Base-by-base conservation (phyloP, 1,284 basidiomycete genomes). In the Puccinia horiana region DNA sequence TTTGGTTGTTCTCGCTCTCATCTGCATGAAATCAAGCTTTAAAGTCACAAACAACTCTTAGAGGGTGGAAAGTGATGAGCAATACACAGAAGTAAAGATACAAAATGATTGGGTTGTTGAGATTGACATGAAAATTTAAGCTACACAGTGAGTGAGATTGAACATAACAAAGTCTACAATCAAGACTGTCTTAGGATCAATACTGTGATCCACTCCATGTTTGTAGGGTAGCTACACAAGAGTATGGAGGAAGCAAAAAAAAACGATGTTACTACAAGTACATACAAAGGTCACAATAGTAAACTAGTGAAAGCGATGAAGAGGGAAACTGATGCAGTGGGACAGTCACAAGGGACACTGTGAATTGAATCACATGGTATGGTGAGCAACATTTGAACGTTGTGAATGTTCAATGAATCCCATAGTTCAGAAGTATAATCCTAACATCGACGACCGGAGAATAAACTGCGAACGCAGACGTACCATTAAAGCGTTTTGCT, bases 401-500 rank as follows among this genome's bases (percentile, higher is more conserved):
- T 26, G 4, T 58, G 56, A 44, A 32, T 47, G 6, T 69, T 69
- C 6, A 44, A n/a, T 52, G 49, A 52, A 54, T 1, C 29, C n/a
- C 32, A n/a, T 11, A 9, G 32, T 42, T 20, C 16, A 26, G 32
- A 4, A 35, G 18, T 16, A 32, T 11, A 35, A 47, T 44, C 47
- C 54, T 29, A 73, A 23, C 70, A 47, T 32, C 65, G 65, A 49
- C 70, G 70, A 29, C 70, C 47, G 49, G 70, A 52, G 83, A 88
- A 84, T 40, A 98, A 88, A 85, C 92, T n/a, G 56, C 29, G 23
- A 58, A 58, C 6, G 73, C 20, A 14, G 26, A 86, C 92, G 83
- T 76, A 97, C 95, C 92, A 87, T 98, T 98, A 88, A 98, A 99
- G 83, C 91, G 92, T 87, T 91, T 92, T 2, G 96, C 95, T 87